Conservation (phyloP, 1,284 basidiomycete genomes). For the Microbotryum silenes-acaulis region DNA sequence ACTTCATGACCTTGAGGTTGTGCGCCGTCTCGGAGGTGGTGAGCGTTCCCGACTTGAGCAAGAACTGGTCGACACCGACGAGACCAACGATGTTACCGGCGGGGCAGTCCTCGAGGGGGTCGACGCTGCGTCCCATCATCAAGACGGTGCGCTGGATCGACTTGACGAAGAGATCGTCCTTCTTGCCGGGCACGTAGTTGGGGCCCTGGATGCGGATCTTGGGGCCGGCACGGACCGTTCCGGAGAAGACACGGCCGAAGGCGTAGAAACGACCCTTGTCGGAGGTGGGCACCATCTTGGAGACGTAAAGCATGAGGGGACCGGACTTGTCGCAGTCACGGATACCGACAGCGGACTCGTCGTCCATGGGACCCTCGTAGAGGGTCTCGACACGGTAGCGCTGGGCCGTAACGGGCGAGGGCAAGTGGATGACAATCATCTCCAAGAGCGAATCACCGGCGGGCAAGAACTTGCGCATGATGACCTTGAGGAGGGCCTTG, state of each 20-base stretch:
- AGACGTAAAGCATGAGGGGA: slow-evolving; percentile 96
- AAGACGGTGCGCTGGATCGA: slow-evolving; percentile 97
- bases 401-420: slow-evolving; percentile 94
- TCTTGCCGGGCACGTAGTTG: slow-evolving; percentile 98
- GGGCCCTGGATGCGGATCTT: slow-evolving; percentile 99
- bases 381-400: slow-evolving; percentile 98
- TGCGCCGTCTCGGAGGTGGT: slow-evolving; percentile 97
- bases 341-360: slow-evolving; percentile 97
- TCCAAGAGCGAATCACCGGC: slow-evolving; percentile 97
- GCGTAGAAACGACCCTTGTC: slow-evolving; percentile 99
- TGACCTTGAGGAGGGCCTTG: slow-evolving; percentile 91
- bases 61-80: slow-evolving; percentile 99
- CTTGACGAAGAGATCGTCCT: slow-evolving; percentile 97
- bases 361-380: slow-evolving; percentile 99
- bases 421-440: slow-evolving; percentile 99
- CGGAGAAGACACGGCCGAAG: slow-evolving; percentile 99
- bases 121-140: slow-evolving; percentile 99
- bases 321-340: slow-evolving; percentile 96
- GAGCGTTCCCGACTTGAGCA: slow-evolving; percentile 98
- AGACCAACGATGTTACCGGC: slow-evolving; percentile 98
- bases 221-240: slow-evolving; percentile 89
- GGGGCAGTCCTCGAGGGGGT: slow-evolving; percentile 98
- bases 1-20: slow-evolving; percentile 99
- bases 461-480: slow-evolving; percentile 99
- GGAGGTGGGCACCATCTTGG: slow-evolving; percentile 99